Conservation (phyloP, 2,329 filamentous ascomycete species). For the Neonectria faginata region DNA sequence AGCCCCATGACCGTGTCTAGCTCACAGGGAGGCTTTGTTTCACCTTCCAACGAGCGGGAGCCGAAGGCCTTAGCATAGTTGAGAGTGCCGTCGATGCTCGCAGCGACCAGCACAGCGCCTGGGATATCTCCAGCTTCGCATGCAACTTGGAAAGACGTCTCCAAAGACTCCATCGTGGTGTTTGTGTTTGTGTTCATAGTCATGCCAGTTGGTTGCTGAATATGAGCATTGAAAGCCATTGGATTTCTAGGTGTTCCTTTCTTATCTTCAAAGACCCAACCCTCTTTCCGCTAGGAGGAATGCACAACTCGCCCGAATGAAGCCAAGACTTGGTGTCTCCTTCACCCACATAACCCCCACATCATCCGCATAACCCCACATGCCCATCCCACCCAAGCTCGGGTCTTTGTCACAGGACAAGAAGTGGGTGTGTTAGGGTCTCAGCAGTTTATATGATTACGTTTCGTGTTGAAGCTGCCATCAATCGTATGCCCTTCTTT, state of each 20-base stretch:
- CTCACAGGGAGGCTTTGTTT: not conserved
- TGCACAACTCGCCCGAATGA: no score
- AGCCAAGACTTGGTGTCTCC: not conserved
- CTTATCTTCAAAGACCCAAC: no score
- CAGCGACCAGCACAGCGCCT: conserved; percentile 1
- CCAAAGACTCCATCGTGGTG: not conserved
- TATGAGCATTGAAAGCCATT: no score
- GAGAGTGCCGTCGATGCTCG: not conserved
- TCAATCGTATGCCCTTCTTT: not conserved
- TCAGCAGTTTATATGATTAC: not conserved
- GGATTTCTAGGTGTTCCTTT: no score
- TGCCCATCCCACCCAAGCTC: not conserved
- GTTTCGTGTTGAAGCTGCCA: not conserved
- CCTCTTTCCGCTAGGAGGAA: no score
- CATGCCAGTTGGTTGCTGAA: no score
- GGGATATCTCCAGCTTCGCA: conserved; percentile 1
- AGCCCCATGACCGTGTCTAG: not conserved
- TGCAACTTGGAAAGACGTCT: not conserved
- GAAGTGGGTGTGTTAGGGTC: no score
- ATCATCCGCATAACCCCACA: not conserved
- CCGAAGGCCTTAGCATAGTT: conserved; percentile 5
- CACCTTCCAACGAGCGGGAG: conserved; percentile 1
- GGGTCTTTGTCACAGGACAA: no score
- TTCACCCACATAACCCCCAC: not conserved
- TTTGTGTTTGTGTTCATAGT: not conserved